phyloP scores from a whole-genome alignment of 257 asterid species.

The Oldenlandia corymbosa region DNA sequence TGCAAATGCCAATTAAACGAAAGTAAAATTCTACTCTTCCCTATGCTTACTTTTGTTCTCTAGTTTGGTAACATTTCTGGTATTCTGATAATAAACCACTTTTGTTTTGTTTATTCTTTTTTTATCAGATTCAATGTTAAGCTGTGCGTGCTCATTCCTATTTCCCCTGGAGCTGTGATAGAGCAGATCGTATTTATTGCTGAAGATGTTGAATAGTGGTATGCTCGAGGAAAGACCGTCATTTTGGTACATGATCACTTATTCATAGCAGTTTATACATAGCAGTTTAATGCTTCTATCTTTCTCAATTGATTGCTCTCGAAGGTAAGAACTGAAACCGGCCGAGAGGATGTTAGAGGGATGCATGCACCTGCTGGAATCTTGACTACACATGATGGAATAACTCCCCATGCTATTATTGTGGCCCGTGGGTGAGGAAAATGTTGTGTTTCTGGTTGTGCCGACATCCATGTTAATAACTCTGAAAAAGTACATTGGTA shows the following conservation, averaged over 20 bases:
- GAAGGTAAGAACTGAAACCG: constrained; percentile 88
- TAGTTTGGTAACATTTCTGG: too few relatives aligned
- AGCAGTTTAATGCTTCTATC: background rate
- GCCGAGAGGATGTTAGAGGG: constrained; percentile 97
- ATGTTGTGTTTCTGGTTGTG: constrained; percentile 91
- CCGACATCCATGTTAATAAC: constrained; percentile 80
- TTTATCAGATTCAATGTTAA: too few relatives aligned
- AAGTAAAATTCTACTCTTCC: too few relatives aligned
- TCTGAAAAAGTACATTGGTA: constrained; percentile 53
- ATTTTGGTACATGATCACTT: constrained; percentile 49
- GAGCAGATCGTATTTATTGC: constrained; percentile 88
- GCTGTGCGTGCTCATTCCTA: too few relatives aligned
- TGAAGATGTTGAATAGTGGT: constrained; percentile 88
- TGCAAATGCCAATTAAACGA: too few relatives aligned
- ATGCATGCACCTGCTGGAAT: constrained; percentile 97
- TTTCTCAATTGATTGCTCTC: background rate
- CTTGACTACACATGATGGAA: constrained; percentile 92
- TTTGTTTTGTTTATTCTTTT: too few relatives aligned
- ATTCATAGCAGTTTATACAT: too few relatives aligned
- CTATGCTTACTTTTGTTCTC: too few relatives aligned
- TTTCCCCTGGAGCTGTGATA: constrained; percentile 96
- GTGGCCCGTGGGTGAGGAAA: constrained; percentile 99
- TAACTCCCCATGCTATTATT: constrained; percentile 98
- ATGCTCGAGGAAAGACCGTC: constrained; percentile 84
- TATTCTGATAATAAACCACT: too few relatives aligned